Evolutionary conservation across 257 asterid species (phyloP), one percentile per base, ranked within the genome.

Genomic region (Sherardia arvensis): DNA sequence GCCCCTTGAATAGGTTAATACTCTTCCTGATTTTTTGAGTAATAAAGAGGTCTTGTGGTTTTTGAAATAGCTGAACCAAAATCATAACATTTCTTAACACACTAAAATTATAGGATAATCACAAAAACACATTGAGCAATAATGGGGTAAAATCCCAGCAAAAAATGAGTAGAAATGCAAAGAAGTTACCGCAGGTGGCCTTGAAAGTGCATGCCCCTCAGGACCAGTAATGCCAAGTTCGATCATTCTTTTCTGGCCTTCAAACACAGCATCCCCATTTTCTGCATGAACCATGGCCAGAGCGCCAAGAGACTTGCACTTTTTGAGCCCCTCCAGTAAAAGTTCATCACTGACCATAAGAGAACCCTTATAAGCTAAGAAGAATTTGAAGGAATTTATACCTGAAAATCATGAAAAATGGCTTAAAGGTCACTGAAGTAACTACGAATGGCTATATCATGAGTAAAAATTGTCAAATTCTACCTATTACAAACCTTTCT

Each of bases 251-350:
- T 83, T 87, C 70, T 89, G 97, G 68, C 99, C 97, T 79, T 85
- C 96, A 80, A 77, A 87, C 65, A 92, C 97, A 15, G 97, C 99
- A 82, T 92, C 97, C 49, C 97, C 99, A 74, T 89, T 89, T 77
- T 92, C 99, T 29, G 97, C 97, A 66, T 92, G 99, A 69, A 92
- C 97, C 99, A 92, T 87, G 60, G 99, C 83, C 69, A 92, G 66
- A 66, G 99, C 97, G 72, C 99, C 99, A 64, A 92, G 93, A 65
- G 95, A 85, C 76, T 87, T 89, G 84, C 99, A 92, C 78, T 78
- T 92, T 78, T 92, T 92, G 62, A 92, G 83, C 49, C 95, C 99
- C 87, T 92, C 99, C 33, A 92, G 72, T 57, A 92, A 72, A 75
- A 89, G 82, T 59, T 87, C 97, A 47, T 92, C 99, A 43, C 62